Evolutionary conservation across 306 rosid genomes (phyloP).

Genomic region (Pterocarpus santalinus): DNA sequence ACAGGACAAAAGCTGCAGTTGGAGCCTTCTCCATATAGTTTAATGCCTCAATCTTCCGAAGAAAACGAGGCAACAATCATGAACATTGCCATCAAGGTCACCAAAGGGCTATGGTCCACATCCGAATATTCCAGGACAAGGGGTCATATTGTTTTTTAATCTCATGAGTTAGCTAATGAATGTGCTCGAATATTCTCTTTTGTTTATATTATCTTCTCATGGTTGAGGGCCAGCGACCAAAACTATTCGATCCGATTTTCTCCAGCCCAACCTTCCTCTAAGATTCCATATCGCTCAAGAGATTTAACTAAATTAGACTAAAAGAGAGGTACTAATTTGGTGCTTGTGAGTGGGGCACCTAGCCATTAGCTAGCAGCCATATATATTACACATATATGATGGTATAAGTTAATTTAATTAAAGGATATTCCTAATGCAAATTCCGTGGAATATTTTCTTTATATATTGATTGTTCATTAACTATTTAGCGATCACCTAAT

Average conservation of each 20-base stretch:
- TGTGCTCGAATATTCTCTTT: slow-evolving; percentile 64
- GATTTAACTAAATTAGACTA: slow-evolving; percentile 12
- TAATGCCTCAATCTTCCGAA: slow-evolving; percentile 11
- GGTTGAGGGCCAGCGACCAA: slow-evolving; percentile 38
- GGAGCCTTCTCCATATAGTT: slow-evolving; percentile 40
- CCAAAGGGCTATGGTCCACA: slow-evolving; percentile 44
- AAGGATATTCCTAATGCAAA: slow-evolving; percentile 40
- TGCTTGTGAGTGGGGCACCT: slow-evolving; percentile 45
- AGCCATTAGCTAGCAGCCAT: slow-evolving; percentile 1
- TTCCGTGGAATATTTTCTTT: not conserved
- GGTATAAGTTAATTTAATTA: not conserved
- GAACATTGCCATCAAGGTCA: slow-evolving; percentile 25
- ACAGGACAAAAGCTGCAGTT: slow-evolving; percentile 18
- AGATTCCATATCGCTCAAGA: slow-evolving; percentile 48
- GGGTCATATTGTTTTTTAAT: slow-evolving; percentile 36
- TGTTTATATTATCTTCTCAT: slow-evolving; percentile 57
- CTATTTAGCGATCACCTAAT: not conserved
- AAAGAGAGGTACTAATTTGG: slow-evolving; percentile 33
- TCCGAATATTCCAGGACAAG: slow-evolving; percentile 59
- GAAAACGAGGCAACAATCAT: slow-evolving; percentile 18
- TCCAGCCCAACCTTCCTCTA: slow-evolving; percentile 50
- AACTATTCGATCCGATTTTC: slow-evolving; percentile 47
- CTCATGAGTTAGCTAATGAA: slow-evolving; percentile 31
- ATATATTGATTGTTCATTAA: not conserved
- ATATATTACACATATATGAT: not conserved